These are phyloP conservation scores for Taphrina wiesneri DNA, from an alignment of 1,139 yeast genomes.

Conservation along the genomic window DNA sequence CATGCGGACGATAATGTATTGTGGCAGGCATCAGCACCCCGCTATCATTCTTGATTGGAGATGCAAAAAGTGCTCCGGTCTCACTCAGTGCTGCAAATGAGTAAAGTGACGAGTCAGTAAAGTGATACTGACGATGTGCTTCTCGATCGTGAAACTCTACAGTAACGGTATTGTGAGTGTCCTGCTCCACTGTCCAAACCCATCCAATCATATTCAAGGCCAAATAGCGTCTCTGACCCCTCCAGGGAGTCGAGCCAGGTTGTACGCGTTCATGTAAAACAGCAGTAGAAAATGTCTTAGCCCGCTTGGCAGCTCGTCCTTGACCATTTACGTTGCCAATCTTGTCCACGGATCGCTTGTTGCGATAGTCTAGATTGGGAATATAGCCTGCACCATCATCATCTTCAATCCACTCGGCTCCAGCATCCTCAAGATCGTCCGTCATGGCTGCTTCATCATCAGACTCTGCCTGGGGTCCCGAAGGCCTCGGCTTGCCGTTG, in stretches of 20 bases:
- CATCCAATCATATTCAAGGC: constrained; percentile 76
- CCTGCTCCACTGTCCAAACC: constrained; percentile 73
- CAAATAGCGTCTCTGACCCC: constrained; percentile 62
- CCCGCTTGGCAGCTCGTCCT: constrained; percentile 9
- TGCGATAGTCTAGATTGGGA: constrained; percentile 38
- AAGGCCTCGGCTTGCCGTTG: constrained; percentile 36
- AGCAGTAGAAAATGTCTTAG: constrained; percentile 11
- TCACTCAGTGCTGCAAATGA: constrained; percentile 73
- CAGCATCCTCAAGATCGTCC: constrained; percentile 37
- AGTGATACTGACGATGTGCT: constrained; percentile 78
- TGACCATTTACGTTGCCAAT: constrained; percentile 2
- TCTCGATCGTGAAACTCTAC: constrained; percentile 84
- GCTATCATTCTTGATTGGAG: constrained; percentile 19
- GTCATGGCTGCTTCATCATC: constrained; percentile 43
- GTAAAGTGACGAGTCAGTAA: constrained; percentile 67
- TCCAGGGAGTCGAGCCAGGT: constrained; percentile 88
- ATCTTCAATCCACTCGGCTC: constrained; percentile 54
- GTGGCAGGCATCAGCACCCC: constrained; percentile 36
- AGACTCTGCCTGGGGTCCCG: constrained; percentile 23
- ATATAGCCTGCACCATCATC: constrained; percentile 59
- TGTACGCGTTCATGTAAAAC: constrained; percentile 52
- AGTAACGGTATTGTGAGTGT: constrained; percentile 66
- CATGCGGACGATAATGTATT: constrained; percentile 53
- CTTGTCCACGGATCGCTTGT: constrained; percentile 9
- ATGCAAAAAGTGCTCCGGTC: constrained; percentile 40